A percentile compares a stretch with the other conserved stretches of the same genome.
Conservation (phyloP, 2,329 filamentous ascomycete genomes). For the Cladobotryum mycophilum region DNA sequence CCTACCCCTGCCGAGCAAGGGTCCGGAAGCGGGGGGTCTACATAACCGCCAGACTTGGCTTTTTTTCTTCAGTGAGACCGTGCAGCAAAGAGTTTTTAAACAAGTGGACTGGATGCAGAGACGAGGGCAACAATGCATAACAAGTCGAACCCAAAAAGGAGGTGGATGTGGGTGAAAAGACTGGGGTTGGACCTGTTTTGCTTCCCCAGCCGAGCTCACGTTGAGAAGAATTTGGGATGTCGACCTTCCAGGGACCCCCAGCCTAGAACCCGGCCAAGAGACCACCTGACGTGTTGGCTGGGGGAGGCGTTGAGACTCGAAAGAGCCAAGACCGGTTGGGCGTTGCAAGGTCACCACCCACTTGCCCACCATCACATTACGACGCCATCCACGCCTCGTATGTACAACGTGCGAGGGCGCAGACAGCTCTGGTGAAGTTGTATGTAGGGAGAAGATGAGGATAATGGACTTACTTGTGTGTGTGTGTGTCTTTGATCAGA, state of each 20-base stretch:
- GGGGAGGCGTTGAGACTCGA: constrained; percentile 1
- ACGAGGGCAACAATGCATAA: not conserved
- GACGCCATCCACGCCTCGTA: not conserved
- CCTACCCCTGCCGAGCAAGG: not conserved
- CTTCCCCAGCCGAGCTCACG: no score
- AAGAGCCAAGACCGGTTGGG: no score
- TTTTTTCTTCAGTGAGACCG: not conserved
- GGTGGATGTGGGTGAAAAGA: no score
- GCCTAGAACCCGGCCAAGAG: constrained; percentile 5
- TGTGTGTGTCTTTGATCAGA: not conserved
- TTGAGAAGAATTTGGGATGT: not conserved
- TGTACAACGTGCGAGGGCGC: not conserved
- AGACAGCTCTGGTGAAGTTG: not conserved
- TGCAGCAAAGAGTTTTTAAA: no score
- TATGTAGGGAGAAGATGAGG: not conserved
- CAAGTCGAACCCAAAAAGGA: no score
- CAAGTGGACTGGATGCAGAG: not conserved
- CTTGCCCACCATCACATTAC: not conserved
- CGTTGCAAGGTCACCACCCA: not conserved
- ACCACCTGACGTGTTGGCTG: constrained; percentile 12
- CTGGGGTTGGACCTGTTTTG: no score
- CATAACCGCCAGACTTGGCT: constrained; percentile 1
- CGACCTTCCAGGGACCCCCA: constrained; percentile 6
- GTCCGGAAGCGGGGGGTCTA: not conserved
- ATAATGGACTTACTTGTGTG: not conserved